Conservation (phyloP, 148 eudicot genomes). For the Diospyros kaki region DNA sequence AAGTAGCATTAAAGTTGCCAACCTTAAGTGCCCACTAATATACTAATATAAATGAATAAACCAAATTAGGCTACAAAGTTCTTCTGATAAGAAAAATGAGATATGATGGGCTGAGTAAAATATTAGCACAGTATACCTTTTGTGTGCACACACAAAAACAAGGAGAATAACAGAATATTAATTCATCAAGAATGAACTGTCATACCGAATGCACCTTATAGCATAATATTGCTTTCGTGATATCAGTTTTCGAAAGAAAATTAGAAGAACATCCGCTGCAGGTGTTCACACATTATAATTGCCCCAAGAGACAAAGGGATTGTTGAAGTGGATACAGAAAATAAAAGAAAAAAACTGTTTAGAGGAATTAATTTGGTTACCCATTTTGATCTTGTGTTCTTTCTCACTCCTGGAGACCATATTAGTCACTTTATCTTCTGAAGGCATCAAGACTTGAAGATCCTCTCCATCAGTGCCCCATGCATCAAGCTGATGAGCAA, state of each 20-base stretch:
- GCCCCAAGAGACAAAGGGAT: background rate
- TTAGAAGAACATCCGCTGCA: background rate
- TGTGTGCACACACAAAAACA: background rate
- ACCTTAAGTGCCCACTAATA: background rate
- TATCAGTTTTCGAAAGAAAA: background rate
- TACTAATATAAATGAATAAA: background rate
- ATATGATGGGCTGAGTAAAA: background rate
- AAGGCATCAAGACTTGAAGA: conserved; percentile 64
- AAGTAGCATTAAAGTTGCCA: background rate
- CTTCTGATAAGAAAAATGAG: background rate
- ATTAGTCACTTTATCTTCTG: conserved; percentile 58
- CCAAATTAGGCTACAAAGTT: background rate
- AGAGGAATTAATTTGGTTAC: conserved; percentile 29
- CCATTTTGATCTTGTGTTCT: conserved; percentile 51
- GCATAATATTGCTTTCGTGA: background rate
- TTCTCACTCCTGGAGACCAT: conserved; percentile 49
- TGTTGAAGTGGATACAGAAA: background rate
- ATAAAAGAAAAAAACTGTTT: background rate
- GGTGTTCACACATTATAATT: background rate
- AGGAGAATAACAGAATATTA: background rate
- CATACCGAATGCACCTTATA: background rate
- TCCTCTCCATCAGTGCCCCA: conserved; percentile 83
- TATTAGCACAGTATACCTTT: background rate
- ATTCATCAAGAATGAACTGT: background rate
- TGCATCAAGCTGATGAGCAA: conserved; percentile 54